Evolutionary conservation across 371 early-diverging fungal species (phyloP).

Genomic region (Paraphysoderma sedebokerense): DNA sequence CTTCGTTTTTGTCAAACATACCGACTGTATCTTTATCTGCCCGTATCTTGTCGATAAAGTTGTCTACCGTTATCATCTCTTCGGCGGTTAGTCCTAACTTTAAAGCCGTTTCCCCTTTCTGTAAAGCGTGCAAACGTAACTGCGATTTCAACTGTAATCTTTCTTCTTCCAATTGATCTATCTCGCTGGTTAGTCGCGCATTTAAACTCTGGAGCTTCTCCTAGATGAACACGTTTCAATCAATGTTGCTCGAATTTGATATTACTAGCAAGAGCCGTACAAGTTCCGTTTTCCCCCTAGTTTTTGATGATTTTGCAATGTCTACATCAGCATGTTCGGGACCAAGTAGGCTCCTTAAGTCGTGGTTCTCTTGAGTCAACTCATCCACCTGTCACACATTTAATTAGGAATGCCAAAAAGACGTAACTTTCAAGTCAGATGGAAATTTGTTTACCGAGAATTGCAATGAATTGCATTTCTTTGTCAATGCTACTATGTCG

Average conservation of each 20-base stretch:
- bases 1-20: not conserved
- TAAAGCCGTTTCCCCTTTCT: constrained; percentile 19
- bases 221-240: constrained; percentile 2
- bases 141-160: constrained; percentile 17
- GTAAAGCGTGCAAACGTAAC: constrained; percentile 20
- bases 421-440: constrained; percentile 15
- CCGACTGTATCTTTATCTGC: too few relatives aligned
- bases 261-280: constrained; percentile 4
- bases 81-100: constrained; percentile 20
- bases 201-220: constrained; percentile 16
- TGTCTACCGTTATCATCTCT: constrained; percentile 23
- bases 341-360: constrained; percentile 12
- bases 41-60: constrained; percentile 16
- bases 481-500: constrained; percentile 17
- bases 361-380: constrained; percentile 20
- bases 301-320: constrained; percentile 6
- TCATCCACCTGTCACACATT: constrained; percentile 13
- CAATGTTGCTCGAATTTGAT: too few relatives aligned
- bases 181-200: constrained; percentile 14
- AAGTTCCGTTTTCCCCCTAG: constrained; percentile 14
- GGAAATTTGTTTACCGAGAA: constrained; percentile 10
- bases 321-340: constrained; percentile 10
- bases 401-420: constrained; percentile 9
- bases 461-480: constrained; percentile 17
- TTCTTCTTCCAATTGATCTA: constrained; percentile 25